Conservation (phyloP, 352 stramenopile species). For the Phytopythium ostracodes region DNA sequence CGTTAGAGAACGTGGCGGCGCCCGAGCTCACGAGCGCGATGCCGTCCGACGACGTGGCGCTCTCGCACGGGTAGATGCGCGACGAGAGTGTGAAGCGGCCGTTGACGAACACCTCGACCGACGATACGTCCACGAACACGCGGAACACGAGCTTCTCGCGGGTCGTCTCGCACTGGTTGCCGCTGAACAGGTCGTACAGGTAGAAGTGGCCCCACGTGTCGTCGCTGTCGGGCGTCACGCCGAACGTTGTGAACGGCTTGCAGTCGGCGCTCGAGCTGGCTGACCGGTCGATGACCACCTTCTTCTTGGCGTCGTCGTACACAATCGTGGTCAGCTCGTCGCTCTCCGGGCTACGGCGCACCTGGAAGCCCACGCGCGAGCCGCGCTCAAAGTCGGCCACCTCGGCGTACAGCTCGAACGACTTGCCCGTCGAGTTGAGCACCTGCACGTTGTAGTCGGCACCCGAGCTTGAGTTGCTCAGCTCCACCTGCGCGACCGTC, state of each 20-base stretch:
- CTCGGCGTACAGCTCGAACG: conserved; percentile 51
- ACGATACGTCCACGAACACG: conserved; percentile 70
- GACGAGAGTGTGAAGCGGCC: conserved; percentile 57
- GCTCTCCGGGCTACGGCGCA: conserved; percentile 36
- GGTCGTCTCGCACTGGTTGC: conserved; percentile 28
- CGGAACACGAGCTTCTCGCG: conserved; percentile 52
- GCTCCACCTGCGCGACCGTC: conserved; percentile 17
- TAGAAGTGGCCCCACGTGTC: conserved; percentile 51
- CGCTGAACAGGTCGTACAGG: conserved; percentile 44
- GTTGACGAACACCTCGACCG: conserved; percentile 70
- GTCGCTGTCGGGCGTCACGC: conserved; percentile 24
- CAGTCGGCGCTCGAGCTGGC: conserved; percentile 47
- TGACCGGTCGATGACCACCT: conserved; percentile 52
- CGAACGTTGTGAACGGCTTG: conserved; percentile 33
- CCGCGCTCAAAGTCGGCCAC: conserved; percentile 38
- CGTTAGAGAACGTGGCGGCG: conserved; percentile 47
- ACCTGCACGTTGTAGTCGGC: conserved; percentile 17
- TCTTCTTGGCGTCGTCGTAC: conserved; percentile 60
- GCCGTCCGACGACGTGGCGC: conserved; percentile 40
- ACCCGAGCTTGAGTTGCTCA: conserved; percentile 19
- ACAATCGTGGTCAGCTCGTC: conserved; percentile 56
- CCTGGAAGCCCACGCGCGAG: conserved; percentile 50
- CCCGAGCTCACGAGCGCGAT: conserved; percentile 48
- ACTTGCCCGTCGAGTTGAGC: conserved; percentile 38
- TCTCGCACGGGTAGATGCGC: conserved; percentile 59